Conservation (phyloP, 345 rosid genomes). For the Hirschfeldia incana region DNA sequence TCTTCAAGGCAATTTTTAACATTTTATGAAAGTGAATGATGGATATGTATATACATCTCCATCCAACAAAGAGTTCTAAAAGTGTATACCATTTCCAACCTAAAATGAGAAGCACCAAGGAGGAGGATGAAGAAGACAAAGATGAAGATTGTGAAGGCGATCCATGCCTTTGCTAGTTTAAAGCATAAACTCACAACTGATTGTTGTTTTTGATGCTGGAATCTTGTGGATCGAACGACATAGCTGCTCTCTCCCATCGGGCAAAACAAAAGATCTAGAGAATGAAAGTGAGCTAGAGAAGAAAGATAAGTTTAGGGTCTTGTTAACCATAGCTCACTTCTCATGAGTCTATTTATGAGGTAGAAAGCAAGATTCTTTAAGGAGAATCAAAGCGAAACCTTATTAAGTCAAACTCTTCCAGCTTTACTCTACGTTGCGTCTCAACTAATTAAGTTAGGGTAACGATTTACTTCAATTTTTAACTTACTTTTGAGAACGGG, state of each 20-base stretch:
- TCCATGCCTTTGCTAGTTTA: conserved; percentile 5
- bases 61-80: background rate
- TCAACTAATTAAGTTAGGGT: conserved; percentile 12
- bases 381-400: conserved; percentile 13
- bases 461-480: background rate
- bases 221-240: conserved; percentile 14
- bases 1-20: background rate
- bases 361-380: conserved; percentile 1
- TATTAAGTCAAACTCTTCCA: conserved; percentile 15
- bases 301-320: background rate
- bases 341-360: background rate
- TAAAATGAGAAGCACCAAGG: background rate
- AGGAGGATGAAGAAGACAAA: conserved; percentile 1
- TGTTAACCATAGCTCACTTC: background rate
- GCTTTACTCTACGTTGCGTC: conserved; percentile 8
- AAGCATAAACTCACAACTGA: background rate
- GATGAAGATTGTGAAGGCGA: background rate
- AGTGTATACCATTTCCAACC: background rate
- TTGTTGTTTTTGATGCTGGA: conserved; percentile 1
- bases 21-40: background rate
- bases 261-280: conserved; percentile 13
- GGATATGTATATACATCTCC: background rate
- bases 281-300: background rate
- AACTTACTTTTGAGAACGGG: background rate
- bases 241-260: conserved; percentile 23